Base-by-base conservation (phyloP, 1,139 yeast genomes). In the Dujonia santamariae region DNA sequence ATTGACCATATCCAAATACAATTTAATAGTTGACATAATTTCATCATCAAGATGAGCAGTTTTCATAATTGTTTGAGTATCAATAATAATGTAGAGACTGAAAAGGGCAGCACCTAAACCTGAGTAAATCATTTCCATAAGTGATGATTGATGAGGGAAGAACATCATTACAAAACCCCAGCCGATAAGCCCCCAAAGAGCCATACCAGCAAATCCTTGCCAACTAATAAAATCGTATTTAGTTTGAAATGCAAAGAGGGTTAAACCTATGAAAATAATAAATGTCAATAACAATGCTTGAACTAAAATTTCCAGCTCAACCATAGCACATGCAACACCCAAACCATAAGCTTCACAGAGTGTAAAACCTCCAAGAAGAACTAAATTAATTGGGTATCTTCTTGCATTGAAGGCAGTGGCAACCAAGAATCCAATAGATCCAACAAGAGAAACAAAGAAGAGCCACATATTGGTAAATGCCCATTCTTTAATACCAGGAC, bases 41-140 rank as follows among this genome's bases (percentile, higher is more conserved):
- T 86, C 95, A 48, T 88, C 96, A 45, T 85, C 96, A 41, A 94
- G 82, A 51, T 84, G 85, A 48, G 75, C 83, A 39, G 80, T 82
- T 51, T 85, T 83, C 77, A 87, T 73, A 35, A 92, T 75, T 44
- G 78, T 60, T 59, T 87, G 96, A 19, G 96, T 87, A 56, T 87
- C 96, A 35, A 86, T 77, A 37, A 87, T 60, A 37, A 87, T 75
- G 54, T 84, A 87, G 7, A 80, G 74, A 16, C 84, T 68, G 59
- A 87, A 88, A 5, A 87, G 61, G 25, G 81, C 50, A 3, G 95
- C 92, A 12, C 95, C 96, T 32, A 81, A 54, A 37, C 79, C 75
- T 26, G 90, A 76, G 60, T 84, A 86, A 4, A 80, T 61, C 45
- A 82, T 56, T 48, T 84, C 87, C 32, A 75, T 56, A 19, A 69